A percentile compares a stretch with the other conserved stretches of the same genome.
Conservation (phyloP, 805 yeast species). For the Torulaspora delbrueckii region DNA sequence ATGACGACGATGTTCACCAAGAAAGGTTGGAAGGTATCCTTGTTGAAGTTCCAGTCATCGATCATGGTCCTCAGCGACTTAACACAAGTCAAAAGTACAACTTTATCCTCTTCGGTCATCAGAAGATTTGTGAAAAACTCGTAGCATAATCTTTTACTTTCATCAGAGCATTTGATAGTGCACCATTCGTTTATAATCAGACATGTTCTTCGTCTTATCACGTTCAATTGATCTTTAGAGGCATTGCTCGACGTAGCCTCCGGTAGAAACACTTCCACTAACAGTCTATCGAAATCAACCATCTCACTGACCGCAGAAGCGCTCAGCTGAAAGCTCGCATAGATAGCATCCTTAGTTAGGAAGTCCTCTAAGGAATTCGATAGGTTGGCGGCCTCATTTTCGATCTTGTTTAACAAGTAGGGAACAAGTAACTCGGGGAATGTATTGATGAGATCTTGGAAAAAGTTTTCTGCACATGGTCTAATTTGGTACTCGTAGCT, state of each 20-base stretch:
- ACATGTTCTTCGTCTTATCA: constrained; percentile 73
- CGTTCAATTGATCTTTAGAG: constrained; percentile 47
- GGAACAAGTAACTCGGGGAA: constrained; percentile 54
- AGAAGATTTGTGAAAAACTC: constrained; percentile 50
- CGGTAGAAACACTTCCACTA: constrained; percentile 62
- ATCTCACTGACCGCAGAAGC: constrained; percentile 57
- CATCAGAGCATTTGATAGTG: constrained; percentile 55
- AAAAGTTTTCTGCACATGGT: constrained; percentile 83
- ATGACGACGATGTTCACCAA: constrained; percentile 47
- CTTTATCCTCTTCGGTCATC: constrained; percentile 57
- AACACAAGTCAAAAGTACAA: constrained; percentile 72
- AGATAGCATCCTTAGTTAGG: constrained; percentile 69
- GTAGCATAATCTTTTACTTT: constrained; percentile 55
- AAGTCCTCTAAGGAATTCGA: constrained; percentile 42
- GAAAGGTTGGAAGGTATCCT: constrained; percentile 61
- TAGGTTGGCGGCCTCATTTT: constrained; percentile 36
- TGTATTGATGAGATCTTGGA: constrained; percentile 62
- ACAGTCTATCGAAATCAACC: constrained; percentile 64
- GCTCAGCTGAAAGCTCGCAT: constrained; percentile 79
- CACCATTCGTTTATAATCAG: constrained; percentile 79
- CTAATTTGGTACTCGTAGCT: constrained; percentile 82
- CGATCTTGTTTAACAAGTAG: constrained; percentile 56
- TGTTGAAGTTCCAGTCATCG: constrained; percentile 84
- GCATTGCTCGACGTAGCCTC: constrained; percentile 40
- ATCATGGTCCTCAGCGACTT: constrained; percentile 63